phyloP scores from a whole-genome alignment of 164 flowering plant genomes.

The Magnolia officinalis region DNA sequence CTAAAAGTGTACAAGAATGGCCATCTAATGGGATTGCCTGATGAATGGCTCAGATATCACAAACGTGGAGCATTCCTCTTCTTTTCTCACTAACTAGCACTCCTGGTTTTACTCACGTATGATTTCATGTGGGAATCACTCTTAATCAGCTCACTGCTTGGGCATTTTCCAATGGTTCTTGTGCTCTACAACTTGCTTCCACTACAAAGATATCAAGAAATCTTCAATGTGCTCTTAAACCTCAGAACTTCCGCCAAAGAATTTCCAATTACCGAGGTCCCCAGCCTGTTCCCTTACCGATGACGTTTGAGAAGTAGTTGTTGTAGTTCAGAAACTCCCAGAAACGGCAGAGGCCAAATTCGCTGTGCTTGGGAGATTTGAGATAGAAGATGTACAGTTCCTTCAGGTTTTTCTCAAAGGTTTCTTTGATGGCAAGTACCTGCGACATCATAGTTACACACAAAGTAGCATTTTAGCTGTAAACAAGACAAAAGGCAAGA shows the following conservation, averaged over 20 bases:
- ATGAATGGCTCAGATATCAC: background rate
- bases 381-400: conserved; percentile 61
- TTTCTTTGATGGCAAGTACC: conserved; percentile 52
- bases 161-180: background rate
- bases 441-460: conserved; percentile 23
- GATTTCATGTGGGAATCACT: background rate
- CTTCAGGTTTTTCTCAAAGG: conserved; percentile 49
- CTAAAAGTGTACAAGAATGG: too few relatives aligned
- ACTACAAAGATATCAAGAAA: background rate
- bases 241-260: background rate
- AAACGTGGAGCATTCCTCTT: background rate
- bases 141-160: too few relatives aligned
- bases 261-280: background rate
- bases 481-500: background rate
- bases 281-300: conserved; percentile 14
- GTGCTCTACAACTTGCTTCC: background rate
- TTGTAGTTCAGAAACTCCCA: conserved; percentile 83
- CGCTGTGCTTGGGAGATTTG: conserved; percentile 66
- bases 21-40: background rate
- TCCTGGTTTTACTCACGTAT: background rate
- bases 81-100: background rate
- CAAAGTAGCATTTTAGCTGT: background rate
- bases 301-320: conserved; percentile 27
- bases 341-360: conserved; percentile 61
- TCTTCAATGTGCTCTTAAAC: background rate